A percentile compares a stretch with the other conserved stretches of the same genome.
phyloP scores from a whole-genome alignment of 768 basidiomycete species.

The Leucocoprinus sp. region DNA sequence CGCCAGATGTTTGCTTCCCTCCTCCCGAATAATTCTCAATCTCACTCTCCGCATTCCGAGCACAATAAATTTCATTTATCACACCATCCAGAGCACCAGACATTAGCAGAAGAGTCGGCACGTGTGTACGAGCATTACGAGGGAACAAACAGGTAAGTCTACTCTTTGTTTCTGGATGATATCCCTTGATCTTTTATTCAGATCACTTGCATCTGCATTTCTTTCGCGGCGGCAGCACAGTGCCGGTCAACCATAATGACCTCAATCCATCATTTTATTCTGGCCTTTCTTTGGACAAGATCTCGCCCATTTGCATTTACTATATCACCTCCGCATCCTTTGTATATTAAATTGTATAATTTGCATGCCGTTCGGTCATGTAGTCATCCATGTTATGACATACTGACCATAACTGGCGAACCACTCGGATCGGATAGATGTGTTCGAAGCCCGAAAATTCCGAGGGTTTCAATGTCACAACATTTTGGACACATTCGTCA shows the following conservation, averaged over 20 bases:
- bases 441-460: not conserved
- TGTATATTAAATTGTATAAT: conserved; percentile 9
- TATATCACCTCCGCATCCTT: conserved; percentile 6
- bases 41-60: conserved; percentile 2
- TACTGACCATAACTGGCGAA: too few relatives aligned
- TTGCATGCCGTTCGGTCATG: not conserved
- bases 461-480: not conserved
- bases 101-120: conserved; percentile 29
- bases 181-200: conserved; percentile 21
- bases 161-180: not conserved
- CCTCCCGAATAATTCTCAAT: not conserved
- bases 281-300: not conserved
- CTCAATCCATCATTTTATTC: conserved; percentile 3
- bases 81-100: not conserved
- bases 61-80: not conserved
- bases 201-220: conserved; percentile 57
- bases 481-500: conserved; percentile 16
- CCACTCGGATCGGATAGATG: not conserved
- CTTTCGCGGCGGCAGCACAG: conserved; percentile 48
- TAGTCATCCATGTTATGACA: not conserved
- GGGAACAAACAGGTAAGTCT: conserved; percentile 47
- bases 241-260: conserved; percentile 13
- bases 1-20: conserved; percentile 36
- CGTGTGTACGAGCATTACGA: conserved; percentile 55
- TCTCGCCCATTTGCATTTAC: conserved; percentile 12